Evolutionary conservation across 768 basidiomycete species (phyloP), one percentile per base, ranked within the genome.

Genomic region (Steccherinum ochraceum): DNA sequence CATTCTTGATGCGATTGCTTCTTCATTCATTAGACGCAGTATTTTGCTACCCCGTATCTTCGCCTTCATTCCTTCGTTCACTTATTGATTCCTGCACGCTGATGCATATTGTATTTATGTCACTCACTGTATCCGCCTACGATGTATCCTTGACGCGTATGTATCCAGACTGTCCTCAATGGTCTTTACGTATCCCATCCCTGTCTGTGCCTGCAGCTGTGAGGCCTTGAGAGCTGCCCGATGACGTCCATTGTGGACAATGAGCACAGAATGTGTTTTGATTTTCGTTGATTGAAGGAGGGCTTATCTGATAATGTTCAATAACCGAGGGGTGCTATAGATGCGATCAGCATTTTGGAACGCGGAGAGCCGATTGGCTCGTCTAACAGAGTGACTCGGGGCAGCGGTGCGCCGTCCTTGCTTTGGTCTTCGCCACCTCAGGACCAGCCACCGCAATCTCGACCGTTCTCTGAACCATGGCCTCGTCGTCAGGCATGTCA

Each of bases 401-500:
- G n/a, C 56, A 51, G 35, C 40, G 42, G 23, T 40, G 24, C 23
- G 35, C 55, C 30, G 25, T 48, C 45, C 46, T 12, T n/a, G n/a
- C n/a, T n/a, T 48, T 44, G 35, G 7, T 16, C 30, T 35, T 16
- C 30, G 30, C 30, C 30, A 35, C 30, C 7, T 7, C 30, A 35
- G 16, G 16, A 16, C 30, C 16, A 16, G 30, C 16, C 30, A n/a
- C n/a, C n/a, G n/a, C 45, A 48, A 40, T 46, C 42, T 25, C 30
- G 24, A 39, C 35, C 44, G 40, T 52, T 54, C 53, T 56, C 53
- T 20, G 27, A 40, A 46, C 49, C 27, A 43, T n/a, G 26, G 20
- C 46, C 40, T 46, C 24, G 18, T 30, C 16, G 43, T 43, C 24
- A 49, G 58, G 52, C 46, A 71, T 72, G 69, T 67, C 67, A 52